These are phyloP conservation scores for Immersiella caudata DNA, from an alignment of 495 filamentous ascomycete genomes.

Conservation along the genomic window DNA sequence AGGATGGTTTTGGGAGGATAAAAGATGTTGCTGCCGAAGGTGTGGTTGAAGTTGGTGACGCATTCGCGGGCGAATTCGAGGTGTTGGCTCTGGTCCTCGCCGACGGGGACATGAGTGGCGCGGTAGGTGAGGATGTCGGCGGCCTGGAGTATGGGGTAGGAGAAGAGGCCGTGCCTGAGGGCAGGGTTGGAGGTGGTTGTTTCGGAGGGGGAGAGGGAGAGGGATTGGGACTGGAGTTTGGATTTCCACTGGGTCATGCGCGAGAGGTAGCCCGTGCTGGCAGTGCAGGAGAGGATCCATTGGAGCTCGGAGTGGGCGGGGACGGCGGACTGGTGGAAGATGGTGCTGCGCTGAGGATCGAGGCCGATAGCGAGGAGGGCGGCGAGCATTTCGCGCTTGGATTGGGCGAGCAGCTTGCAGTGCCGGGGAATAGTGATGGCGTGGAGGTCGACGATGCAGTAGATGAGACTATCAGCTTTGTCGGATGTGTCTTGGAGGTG, in stretches of 20 bases:
- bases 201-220: conserved; percentile 10
- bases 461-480: conserved; percentile 64
- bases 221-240: conserved; percentile 14
- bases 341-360: conserved; percentile 69
- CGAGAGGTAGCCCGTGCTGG: conserved; percentile 83
- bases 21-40: conserved; percentile 62
- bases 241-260: conserved; percentile 99
- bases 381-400: conserved; percentile 74
- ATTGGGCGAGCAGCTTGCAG: conserved; percentile 56
- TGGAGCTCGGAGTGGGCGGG: conserved; percentile 83
- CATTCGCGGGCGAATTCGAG: conserved; percentile 87
- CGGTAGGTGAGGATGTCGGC: conserved; percentile 90
- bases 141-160: conserved; percentile 93
- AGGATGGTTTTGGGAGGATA: conserved; percentile 72
- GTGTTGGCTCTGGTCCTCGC: conserved; percentile 91
- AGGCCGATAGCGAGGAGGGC: conserved; percentile 82
- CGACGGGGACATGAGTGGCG: conserved; percentile 93
- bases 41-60: conserved; percentile 80
- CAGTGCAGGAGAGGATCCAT: conserved; percentile 92
- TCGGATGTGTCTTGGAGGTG: conserved; percentile 67
- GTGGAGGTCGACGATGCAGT: conserved; percentile 88
- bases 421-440: conserved; percentile 81
- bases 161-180: conserved; percentile 89
- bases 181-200: conserved; percentile 50
- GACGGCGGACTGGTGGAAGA: conserved; percentile 84